These are phyloP conservation scores for Ziziphus jujuba DNA, from an alignment of 306 rosid genomes.

Conservation along the genomic window DNA sequence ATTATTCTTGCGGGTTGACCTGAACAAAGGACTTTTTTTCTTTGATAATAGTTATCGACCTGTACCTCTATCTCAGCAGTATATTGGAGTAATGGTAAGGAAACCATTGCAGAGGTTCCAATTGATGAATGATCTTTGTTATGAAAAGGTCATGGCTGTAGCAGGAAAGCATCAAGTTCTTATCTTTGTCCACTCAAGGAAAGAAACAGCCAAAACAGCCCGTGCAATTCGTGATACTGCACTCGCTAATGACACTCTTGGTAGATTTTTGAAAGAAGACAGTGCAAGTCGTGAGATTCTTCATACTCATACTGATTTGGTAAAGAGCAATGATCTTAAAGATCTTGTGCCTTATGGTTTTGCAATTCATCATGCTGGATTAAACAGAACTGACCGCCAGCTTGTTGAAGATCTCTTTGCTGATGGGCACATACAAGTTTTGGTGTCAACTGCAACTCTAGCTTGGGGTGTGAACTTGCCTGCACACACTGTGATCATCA, in stretches of 20 bases:
- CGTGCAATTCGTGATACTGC: slow-evolving; percentile 95
- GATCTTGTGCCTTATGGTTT: slow-evolving; percentile 95
- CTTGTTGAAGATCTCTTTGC: slow-evolving; percentile 97
- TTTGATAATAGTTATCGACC: slow-evolving; percentile 96
- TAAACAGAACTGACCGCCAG: slow-evolving; percentile 88
- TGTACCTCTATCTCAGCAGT: slow-evolving; percentile 94
- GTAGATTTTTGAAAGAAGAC: slow-evolving; percentile 90
- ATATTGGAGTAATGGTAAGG: slow-evolving; percentile 84
- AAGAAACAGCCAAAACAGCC: slow-evolving; percentile 98
- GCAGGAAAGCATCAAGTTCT: slow-evolving; percentile 99
- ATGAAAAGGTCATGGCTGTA: slow-evolving; percentile 86
- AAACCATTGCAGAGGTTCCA: slow-evolving; percentile 98
- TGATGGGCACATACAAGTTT: slow-evolving; percentile 90
- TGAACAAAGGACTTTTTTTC: slow-evolving; percentile 62
- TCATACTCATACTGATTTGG: slow-evolving; percentile 87
- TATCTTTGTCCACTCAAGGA: slow-evolving; percentile 93
- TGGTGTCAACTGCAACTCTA: slow-evolving; percentile 96
- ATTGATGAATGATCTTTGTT: slow-evolving; percentile 95
- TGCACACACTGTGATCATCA: slow-evolving; percentile 86
- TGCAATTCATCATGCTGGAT: slow-evolving; percentile 96
- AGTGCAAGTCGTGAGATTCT: slow-evolving; percentile 98
- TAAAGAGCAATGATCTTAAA: slow-evolving; percentile 91
- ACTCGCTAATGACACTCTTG: slow-evolving; percentile 88
- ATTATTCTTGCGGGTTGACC: slow-evolving; percentile 78
- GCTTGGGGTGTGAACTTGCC: slow-evolving; percentile 99